Evolutionary conservation across 192 early-diverging fungal species (phyloP), one percentile per base, ranked within the genome.

Genomic region (Cetraspora pellucida): DNA sequence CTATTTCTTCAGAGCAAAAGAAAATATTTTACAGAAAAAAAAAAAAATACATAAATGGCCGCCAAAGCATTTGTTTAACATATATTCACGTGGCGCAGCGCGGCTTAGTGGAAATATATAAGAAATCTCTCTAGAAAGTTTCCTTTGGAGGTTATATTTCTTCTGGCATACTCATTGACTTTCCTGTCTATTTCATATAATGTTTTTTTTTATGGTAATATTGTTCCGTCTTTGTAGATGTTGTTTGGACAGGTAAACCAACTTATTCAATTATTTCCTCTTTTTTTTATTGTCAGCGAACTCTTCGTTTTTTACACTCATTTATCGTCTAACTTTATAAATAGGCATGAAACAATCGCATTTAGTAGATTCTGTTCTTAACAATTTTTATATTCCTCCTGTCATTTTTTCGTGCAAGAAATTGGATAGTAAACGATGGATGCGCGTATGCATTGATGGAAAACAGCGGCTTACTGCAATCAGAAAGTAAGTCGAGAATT

Each of bases 401-500:
- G 28, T 80, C 19, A 61, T 80, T 47, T 77, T 80, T 47, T 64
- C 76, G 9, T 63, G 67, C 19, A 77, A 75, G 30, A 77, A 72
- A 47, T 21, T 58, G 13, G 68, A 68, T 21, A 52, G 46, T 55
- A 64, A 67, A 50, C 30, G 76, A 25, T 63, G 54, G 30, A 68
- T 80, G 43, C 65, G 74, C 21, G 76, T 80, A 17, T 77, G 75
- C 30, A 77, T 80, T 57, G 79, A 80, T 60, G 79, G 79, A n/a
- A 80, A 80, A 44, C 79, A 80, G 45, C 64, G 79, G 14, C 71
- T 80, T 7, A 80, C 79, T 11, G 80, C 79, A 19, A 77, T 80
- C 52, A 46, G 54, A 37, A 80, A 68, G 79, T 80, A 73, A 52
- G 49, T 16, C 37, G 37, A 7, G 37, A 1, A 37, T 37, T n/a